Percentiles rank a stretch among this genome's conserved stretches.
phyloP scores from a whole-genome alignment of 345 rosid species.

The Ceriops decandra region DNA sequence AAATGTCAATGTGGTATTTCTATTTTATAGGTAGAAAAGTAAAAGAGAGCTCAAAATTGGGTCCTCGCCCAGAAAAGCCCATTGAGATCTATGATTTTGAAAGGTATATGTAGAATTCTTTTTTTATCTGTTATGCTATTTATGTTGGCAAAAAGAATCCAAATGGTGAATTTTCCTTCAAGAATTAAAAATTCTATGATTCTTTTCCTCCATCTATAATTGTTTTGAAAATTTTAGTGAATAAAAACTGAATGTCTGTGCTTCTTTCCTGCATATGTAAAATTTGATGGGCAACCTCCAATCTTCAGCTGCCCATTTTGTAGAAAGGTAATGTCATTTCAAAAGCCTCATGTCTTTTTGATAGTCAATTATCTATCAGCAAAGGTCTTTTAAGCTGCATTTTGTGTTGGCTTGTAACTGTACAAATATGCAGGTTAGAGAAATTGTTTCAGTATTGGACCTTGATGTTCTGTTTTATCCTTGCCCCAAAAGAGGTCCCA shows the following conservation, averaged over 20 bases:
- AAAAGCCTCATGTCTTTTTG: not conserved
- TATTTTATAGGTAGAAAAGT: constrained; percentile 52
- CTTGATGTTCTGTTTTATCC: constrained; percentile 91
- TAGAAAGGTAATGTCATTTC: constrained; percentile 64
- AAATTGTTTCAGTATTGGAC: constrained; percentile 83
- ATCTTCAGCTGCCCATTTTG: constrained; percentile 88
- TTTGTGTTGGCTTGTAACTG: constrained; percentile 15
- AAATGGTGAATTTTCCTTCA: not conserved
- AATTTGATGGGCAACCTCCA: constrained; percentile 27
- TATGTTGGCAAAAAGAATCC: not conserved
- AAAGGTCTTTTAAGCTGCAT: constrained; percentile 1
- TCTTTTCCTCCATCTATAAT: not conserved
- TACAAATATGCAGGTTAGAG: constrained; percentile 63
- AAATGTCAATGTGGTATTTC: not conserved
- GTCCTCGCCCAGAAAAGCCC: constrained; percentile 90
- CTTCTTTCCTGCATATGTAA: constrained; percentile 19
- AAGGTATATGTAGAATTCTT: constrained; percentile 41
- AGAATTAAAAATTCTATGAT: not conserved
- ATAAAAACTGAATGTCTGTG: constrained; percentile 14
- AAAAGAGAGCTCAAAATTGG: constrained; percentile 73
- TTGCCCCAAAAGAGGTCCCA: constrained; percentile 86
- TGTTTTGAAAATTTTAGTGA: constrained; percentile 13
- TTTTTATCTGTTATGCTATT: not conserved
- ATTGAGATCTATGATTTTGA: constrained; percentile 93
- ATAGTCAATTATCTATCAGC: not conserved